These are phyloP conservation scores for Graphilbum fragrans DNA, from an alignment of 2,329 filamentous ascomycete species.

Conservation along the genomic window DNA sequence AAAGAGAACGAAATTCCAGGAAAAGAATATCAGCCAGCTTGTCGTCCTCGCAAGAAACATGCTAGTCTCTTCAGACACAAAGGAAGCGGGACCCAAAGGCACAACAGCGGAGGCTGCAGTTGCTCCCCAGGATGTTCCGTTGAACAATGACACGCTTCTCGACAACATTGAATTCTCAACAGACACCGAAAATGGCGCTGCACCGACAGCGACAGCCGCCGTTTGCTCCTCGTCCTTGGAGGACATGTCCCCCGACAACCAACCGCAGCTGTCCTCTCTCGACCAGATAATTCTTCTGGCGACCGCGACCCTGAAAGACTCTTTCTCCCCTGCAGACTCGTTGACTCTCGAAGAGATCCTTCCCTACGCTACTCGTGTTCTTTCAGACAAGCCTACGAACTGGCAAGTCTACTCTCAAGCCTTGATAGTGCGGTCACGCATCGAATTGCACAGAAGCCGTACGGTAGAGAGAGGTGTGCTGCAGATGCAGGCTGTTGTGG, in stretches of 20 bases:
- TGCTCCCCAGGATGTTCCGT: slow-evolving; percentile 55
- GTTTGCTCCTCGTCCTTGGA: slow-evolving; percentile 29
- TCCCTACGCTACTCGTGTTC: slow-evolving; percentile 78
- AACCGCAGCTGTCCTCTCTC: slow-evolving; percentile 69
- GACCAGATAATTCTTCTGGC: slow-evolving; percentile 88
- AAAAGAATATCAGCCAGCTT: slow-evolving; percentile 73
- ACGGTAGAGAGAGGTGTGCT: slow-evolving; percentile 83
- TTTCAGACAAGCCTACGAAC: slow-evolving; percentile 82
- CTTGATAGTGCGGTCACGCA: slow-evolving; percentile 74
- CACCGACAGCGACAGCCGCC: background rate
- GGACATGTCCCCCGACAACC: slow-evolving; percentile 60
- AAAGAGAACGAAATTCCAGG: slow-evolving; percentile 71
- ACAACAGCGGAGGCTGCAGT: background rate
- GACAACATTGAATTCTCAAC: slow-evolving; percentile 71
- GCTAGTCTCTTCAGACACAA: background rate
- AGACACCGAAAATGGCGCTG: slow-evolving; percentile 3
- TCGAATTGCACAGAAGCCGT: slow-evolving; percentile 76
- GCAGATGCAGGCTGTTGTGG: slow-evolving; percentile 88
- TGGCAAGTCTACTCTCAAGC: slow-evolving; percentile 98
- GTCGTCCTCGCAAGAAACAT: slow-evolving; percentile 64
- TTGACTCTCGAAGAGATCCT: slow-evolving; percentile 88
- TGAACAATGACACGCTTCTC: slow-evolving; percentile 88
- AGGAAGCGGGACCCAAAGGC: background rate
- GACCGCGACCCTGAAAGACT: slow-evolving; percentile 80
- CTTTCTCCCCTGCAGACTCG: slow-evolving; percentile 67